Evolutionary conservation across 1,139 yeast genomes (phyloP).

Genomic region (Keqinozyma sinolaborantium): DNA sequence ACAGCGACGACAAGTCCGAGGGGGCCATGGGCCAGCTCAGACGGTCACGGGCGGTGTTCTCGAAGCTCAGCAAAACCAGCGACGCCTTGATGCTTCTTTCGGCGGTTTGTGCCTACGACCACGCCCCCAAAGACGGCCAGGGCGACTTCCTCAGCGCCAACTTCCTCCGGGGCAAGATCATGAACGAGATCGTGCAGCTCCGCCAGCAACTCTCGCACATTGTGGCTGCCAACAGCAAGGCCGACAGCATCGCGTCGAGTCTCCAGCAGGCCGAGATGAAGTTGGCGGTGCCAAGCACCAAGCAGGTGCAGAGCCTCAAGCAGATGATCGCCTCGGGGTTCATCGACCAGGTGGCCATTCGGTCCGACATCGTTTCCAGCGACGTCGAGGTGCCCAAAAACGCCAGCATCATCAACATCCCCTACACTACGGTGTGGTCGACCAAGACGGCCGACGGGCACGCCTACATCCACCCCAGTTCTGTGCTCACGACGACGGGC

Average conservation of each 20-base stretch:
- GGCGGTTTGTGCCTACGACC: slow-evolving; percentile 89
- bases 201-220: slow-evolving; percentile 76
- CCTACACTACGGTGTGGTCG: slow-evolving; percentile 71
- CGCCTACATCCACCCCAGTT: slow-evolving; percentile 75
- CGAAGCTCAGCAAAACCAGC: slow-evolving; percentile 64
- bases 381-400: slow-evolving; percentile 59
- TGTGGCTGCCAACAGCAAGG: slow-evolving; percentile 60
- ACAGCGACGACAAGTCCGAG: slow-evolving; percentile 24
- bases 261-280: slow-evolving; percentile 47
- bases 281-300: slow-evolving; percentile 63
- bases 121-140: slow-evolving; percentile 48
- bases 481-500: slow-evolving; percentile 54
- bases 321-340: slow-evolving; percentile 94
- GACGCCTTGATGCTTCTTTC: slow-evolving; percentile 77
- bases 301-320: slow-evolving; percentile 74
- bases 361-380: slow-evolving; percentile 73
- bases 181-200: slow-evolving; percentile 83
- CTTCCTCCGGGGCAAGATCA: slow-evolving; percentile 64
- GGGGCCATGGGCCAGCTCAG: slow-evolving; percentile 47
- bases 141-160: slow-evolving; percentile 50
- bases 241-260: slow-evolving; percentile 54
- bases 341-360: slow-evolving; percentile 82
- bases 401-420: slow-evolving; percentile 59
- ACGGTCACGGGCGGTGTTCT: slow-evolving; percentile 57
- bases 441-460: slow-evolving; percentile 45